Conservation (phyloP, 352 stramenopile genomes). For the Phytophthora sp. region DNA sequence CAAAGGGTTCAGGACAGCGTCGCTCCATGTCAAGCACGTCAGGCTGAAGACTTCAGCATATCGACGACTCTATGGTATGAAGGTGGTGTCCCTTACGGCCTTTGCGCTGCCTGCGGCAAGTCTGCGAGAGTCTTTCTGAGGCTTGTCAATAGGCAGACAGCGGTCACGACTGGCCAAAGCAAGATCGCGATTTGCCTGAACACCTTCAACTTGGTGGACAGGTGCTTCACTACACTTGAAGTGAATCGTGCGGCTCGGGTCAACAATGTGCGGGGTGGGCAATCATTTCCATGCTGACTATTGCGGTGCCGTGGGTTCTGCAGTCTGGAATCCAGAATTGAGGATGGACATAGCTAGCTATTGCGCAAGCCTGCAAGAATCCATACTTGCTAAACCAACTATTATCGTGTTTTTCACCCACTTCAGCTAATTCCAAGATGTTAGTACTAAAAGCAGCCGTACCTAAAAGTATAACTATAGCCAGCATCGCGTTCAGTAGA, state of each 20-base stretch:
- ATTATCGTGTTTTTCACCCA: neutral
- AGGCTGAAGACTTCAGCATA: neutral
- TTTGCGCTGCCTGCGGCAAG: no score
- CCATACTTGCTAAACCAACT: neutral
- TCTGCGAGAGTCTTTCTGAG: no score
- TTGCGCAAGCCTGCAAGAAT: neutral
- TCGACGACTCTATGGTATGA: no score
- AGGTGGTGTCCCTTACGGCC: no score
- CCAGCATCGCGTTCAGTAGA: slow-evolving; percentile 1
- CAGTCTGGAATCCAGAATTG: no score
- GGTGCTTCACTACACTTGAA: no score
- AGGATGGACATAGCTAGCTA: no score
- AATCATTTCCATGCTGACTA: no score
- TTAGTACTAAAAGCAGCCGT: neutral
- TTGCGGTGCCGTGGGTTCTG: no score
- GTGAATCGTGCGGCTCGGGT: neutral
- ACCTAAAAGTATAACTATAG: neutral
- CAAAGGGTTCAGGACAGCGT: no score
- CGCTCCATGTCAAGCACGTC: no score
- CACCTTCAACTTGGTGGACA: slow-evolving; percentile 22
- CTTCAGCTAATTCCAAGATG: neutral
- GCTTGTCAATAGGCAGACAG: no score
- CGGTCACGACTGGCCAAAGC: slow-evolving; percentile 1
- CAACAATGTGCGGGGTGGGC: neutral
- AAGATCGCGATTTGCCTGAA: slow-evolving; percentile 18